Conservation (phyloP, 2,329 filamentous ascomycete species). For the Ceratocystis papillata region DNA sequence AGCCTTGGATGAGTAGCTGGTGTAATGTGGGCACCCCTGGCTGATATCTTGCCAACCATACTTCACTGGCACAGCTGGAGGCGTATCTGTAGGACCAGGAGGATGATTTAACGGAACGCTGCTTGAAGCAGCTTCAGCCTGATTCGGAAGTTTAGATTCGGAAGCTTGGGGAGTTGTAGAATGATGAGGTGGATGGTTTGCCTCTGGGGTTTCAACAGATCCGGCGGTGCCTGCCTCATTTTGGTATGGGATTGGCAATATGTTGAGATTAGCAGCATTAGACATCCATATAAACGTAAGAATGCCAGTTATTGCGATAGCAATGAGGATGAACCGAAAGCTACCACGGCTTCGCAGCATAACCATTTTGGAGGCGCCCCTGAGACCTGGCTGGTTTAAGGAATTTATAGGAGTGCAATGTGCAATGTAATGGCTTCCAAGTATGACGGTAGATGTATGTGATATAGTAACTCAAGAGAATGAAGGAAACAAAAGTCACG, state of each 20-base stretch:
- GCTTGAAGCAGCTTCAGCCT: not conserved
- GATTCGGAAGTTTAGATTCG: not conserved
- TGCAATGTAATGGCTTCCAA: not conserved
- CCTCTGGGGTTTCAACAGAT: not conserved
- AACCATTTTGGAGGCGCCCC: conserved; percentile 1
- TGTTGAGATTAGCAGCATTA: not conserved
- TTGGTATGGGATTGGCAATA: conserved; percentile 7
- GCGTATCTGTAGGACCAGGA: not conserved
- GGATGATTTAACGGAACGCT: not conserved
- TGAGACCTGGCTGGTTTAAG: not conserved
- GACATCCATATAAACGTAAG: conserved; percentile 8
- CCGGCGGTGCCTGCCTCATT: not conserved
- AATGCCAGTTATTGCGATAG: conserved; percentile 6
- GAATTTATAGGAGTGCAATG: not conserved
- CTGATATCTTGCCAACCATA: conserved; percentile 16
- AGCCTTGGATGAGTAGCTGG: conserved; percentile 10
- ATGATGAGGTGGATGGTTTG: not conserved
- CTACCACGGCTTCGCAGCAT: conserved; percentile 5
- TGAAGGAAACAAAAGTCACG: not conserved
- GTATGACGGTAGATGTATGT: not conserved
- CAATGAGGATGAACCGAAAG: conserved; percentile 12
- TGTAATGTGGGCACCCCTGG: conserved; percentile 22
- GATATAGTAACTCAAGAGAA: not conserved
- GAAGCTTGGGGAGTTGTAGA: not conserved
- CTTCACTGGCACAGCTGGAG: not conserved